Base-by-base conservation (phyloP, 148 eudicot species). In the Rhododendron ferrugineum region DNA sequence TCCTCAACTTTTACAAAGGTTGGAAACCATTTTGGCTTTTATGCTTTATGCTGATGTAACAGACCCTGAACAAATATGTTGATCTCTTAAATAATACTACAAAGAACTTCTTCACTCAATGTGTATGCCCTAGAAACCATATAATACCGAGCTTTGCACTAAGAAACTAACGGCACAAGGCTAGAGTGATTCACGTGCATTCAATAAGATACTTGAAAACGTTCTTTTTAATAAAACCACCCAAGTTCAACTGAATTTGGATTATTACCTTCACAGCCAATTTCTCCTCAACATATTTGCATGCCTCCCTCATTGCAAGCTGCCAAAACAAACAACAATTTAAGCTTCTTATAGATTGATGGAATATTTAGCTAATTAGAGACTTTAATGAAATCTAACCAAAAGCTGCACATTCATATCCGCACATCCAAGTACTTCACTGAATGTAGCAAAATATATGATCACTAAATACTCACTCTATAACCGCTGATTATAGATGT, bases 221-320 rank as follows among this genome's bases (percentile, higher is more conserved):
- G 36, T 40, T 16, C n/a, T 40, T 50, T n/a, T 40, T 46, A 47
- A 26, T 20, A 14, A 82, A 82, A 13, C 32, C 28, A 20, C 52
- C 52, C 70, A 22, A 18, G 40, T 14, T 44, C 8, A 49, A 72
- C 46, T 42, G 56, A 47, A 73, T 26, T 40, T 72, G 8, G 40
- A 85, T 40, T 22, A 37, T 49, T 92, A 97, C 99, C 99, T 92
- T 93, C 84, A 94, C 94, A 23, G 98, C 90, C 89, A 97, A 85
- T 80, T 97, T 97, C 84, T 97, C 98, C n/a, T 97, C 98, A 85
- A 97, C 90, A 85, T 97, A 97, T 88, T 97, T 97, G 93, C 98
- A 95, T 78, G 99, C 98, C 91, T 97, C 99, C 89, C 98, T 90
- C 99, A 97, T 97, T n/a, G 98, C 98, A 88, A 97, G 98, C 99